phyloP scores from a whole-genome alignment of 2,329 filamentous ascomycete species.

The Epichloe baconii region DNA sequence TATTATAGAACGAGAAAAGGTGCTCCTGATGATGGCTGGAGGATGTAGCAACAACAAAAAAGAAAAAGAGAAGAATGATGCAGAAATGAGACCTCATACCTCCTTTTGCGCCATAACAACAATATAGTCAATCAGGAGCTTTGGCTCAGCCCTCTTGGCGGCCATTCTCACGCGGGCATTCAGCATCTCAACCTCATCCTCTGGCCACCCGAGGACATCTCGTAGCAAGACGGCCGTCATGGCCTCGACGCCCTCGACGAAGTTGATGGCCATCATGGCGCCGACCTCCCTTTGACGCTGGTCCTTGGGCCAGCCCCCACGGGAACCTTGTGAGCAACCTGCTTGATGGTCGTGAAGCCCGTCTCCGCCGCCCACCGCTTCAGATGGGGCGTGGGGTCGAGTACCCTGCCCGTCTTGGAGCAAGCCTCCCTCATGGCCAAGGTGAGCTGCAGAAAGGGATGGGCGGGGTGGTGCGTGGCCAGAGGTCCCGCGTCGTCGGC shows the following conservation, averaged over 20 bases:
- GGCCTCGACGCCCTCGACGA: slow-evolving; percentile 23
- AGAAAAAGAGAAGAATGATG: background rate
- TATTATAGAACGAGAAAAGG: background rate
- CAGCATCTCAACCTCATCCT: slow-evolving; percentile 30
- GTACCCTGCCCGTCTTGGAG: slow-evolving; percentile 15
- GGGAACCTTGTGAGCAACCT: slow-evolving; percentile 21
- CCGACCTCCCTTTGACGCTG: slow-evolving; percentile 27
- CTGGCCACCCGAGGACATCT: slow-evolving; percentile 25
- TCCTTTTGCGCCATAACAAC: slow-evolving; percentile 19
- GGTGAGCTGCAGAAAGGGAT: slow-evolving; percentile 21
- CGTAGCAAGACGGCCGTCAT: slow-evolving; percentile 24
- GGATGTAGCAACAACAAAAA: background rate
- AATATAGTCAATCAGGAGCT: slow-evolving; percentile 19
- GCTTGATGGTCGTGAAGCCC: slow-evolving; percentile 23
- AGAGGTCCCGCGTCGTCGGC: slow-evolving; percentile 24
- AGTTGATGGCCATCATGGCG: slow-evolving; percentile 24
- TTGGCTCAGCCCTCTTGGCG: slow-evolving; percentile 14
- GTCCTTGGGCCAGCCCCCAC: slow-evolving; percentile 26
- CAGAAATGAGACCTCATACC: background rate
- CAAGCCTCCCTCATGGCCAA: slow-evolving; percentile 13
- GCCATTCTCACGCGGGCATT: slow-evolving; percentile 13
- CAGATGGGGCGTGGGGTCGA: slow-evolving; percentile 18
- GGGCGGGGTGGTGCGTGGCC: slow-evolving; percentile 12
- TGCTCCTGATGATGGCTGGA: no score
- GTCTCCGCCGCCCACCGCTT: slow-evolving; percentile 17